Conservation (phyloP, 148 eudicot species). For the Limonium bicolor region DNA sequence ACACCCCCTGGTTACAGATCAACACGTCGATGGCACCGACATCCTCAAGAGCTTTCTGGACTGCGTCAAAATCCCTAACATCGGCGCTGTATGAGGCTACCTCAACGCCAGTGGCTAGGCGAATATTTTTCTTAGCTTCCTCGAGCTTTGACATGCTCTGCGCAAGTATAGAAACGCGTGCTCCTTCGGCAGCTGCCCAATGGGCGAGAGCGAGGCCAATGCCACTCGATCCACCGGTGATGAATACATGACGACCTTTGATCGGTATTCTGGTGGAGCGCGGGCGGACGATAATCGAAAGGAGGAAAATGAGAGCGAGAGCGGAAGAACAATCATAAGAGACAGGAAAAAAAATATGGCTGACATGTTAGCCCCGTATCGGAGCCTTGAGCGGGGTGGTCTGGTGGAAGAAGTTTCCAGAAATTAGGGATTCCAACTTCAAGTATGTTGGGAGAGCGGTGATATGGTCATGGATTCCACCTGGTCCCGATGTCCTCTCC, state of each 20-base stretch:
- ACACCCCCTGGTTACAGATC: conserved; percentile 82
- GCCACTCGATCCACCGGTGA: conserved; percentile 98
- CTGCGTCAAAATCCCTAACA: conserved; percentile 46
- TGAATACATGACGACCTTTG: conserved; percentile 76
- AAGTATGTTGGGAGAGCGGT: no score
- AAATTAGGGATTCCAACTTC: no score
- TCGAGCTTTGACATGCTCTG: conserved; percentile 35
- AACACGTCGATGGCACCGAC: conserved; percentile 60
- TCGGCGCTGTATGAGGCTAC: conserved; percentile 54
- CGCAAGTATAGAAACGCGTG: conserved; percentile 64
- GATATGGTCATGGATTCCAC: no score
- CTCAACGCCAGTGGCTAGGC: conserved; percentile 57
- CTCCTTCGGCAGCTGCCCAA: conserved; percentile 49
- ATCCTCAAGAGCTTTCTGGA: conserved; percentile 38
- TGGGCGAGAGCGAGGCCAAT: conserved; percentile 82
- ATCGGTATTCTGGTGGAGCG: conserved; percentile 33
- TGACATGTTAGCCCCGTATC: no score
- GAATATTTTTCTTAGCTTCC: conserved; percentile 39
- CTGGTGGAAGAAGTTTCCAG: no score
- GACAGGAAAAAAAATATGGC: no score
- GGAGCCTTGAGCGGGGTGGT: no score
- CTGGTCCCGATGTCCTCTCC: no score
- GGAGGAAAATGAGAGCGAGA: conserved; percentile 2
- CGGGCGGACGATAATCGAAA: conserved; percentile 8
- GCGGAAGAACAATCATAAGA: conserved; percentile 7